Evolutionary conservation across 2,329 filamentous ascomycete species (phyloP).

Genomic region (Epichloe bromicola): DNA sequence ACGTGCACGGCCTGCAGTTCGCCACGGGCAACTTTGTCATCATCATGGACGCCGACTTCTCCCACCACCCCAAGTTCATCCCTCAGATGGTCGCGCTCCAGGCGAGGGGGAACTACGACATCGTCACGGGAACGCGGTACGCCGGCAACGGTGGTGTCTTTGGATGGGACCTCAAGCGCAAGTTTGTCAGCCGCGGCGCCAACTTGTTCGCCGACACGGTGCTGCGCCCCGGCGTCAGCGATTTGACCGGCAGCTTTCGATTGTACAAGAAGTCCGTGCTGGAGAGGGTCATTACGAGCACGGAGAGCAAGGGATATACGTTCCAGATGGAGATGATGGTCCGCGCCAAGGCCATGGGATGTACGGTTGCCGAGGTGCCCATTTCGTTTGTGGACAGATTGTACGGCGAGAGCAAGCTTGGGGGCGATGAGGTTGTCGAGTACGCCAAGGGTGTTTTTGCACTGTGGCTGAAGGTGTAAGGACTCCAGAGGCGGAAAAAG

Average conservation of each 20-base stretch:
- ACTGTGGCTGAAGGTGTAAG: constrained; percentile 64
- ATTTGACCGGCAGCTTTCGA: constrained; percentile 88
- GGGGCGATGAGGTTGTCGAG: constrained; percentile 89
- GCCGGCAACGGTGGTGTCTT: constrained; percentile 80
- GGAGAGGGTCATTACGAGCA: constrained; percentile 79
- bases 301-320: constrained; percentile 91
- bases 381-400: constrained; percentile 93
- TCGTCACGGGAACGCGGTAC: constrained; percentile 93
- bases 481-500: too few relatives aligned
- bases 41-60: constrained; percentile 99
- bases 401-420: constrained; percentile 91
- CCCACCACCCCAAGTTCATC: constrained; percentile 98
- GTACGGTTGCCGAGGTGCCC: constrained; percentile 84
- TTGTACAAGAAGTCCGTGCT: constrained; percentile 87
- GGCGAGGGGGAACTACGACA: constrained; percentile 69
- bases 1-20: constrained; percentile 87
- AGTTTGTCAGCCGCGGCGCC: constrained; percentile 72
- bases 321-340: constrained; percentile 99
- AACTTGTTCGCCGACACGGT: constrained; percentile 95
- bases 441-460: constrained; percentile 78
- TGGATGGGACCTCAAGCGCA: constrained; percentile 91
- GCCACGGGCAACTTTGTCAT: constrained; percentile 89
- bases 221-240: constrained; percentile 82
- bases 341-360: constrained; percentile 89
- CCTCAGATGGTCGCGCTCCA: constrained; percentile 82